phyloP scores from a whole-genome alignment of 129 eudicot genomes.

The Pittosporum tobira region DNA sequence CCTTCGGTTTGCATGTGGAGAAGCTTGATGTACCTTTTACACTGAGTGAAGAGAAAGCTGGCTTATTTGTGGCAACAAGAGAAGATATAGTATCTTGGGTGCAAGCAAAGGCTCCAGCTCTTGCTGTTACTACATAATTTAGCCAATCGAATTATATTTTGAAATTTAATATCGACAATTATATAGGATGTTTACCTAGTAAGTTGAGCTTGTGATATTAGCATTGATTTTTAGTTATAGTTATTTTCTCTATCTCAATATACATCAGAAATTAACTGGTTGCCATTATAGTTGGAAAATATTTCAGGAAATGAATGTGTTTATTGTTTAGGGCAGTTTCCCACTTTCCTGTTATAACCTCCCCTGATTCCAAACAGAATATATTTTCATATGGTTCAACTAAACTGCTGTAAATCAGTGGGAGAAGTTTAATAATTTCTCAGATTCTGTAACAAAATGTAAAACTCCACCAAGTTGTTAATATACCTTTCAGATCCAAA shows the following conservation, averaged over 20 bases:
- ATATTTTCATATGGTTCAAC: not conserved
- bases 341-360: not conserved
- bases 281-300: not conserved
- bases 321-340: not conserved
- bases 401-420: too few relatives aligned
- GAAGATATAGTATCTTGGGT: conserved; percentile 57
- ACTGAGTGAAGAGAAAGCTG: conserved; percentile 48
- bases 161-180: not conserved
- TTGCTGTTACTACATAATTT: conserved; percentile 18
- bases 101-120: conserved; percentile 33
- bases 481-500: too few relatives aligned
- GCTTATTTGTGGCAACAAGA: conserved; percentile 53
- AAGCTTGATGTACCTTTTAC: conserved; percentile 54
- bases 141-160: conserved; percentile 4
- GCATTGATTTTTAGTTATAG: conserved; percentile 12
- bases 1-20: conserved; percentile 41
- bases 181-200: conserved; percentile 2
- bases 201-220: conserved; percentile 13
- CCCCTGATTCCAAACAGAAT: not conserved
- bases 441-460: too few relatives aligned
- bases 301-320: not conserved
- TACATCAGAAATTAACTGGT: conserved; percentile 10
- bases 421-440: too few relatives aligned
- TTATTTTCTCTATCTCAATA: conserved; percentile 19
- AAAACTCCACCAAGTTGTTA: too few relatives aligned